Base-by-base conservation (phyloP, 768 basidiomycete genomes). In the Leucogyrophana mollusca region DNA sequence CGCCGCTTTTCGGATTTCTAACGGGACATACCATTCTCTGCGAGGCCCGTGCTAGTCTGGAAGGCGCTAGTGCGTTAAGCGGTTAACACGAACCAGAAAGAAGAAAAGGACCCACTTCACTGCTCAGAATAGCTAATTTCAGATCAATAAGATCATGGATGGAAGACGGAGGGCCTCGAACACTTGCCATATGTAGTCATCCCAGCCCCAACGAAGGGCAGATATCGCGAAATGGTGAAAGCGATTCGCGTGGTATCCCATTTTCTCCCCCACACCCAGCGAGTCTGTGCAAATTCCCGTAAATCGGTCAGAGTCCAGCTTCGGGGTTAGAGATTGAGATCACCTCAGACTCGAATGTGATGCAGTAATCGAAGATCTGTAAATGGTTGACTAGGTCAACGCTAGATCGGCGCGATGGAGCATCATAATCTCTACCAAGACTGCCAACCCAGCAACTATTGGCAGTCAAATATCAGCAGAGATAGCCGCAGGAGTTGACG, bases 161-260 rank as follows among this genome's bases (percentile, higher is more conserved):
- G 10, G 34, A 25, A 40, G 4, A 27, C 20, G 27, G 18, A 17
- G 30, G n/a, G 24, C 20, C 10, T 3, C 20, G 23, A 43, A 3
- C 8, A 43, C 40, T n/a, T 25, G 42, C 45, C 25, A n/a, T 21
- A 43, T 13, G 20, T 43, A 9, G 47, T 51, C 49, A 61, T 35
- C 5, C 38, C 37, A 6, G 59, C 37, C 9, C 43, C 49, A 21
- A 49, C 25, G 5, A 61, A 52, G 7, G 59, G 58, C 3, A 60
- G 34, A 49, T 60, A 61, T 16, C 58, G 59, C 24, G 34, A 53
- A n/a, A 38, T 17, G 13, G 43, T 13, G 43, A 61, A 60, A 16
- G 52, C 50, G 4, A 61, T 40, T 45, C 58, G 45, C 44, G 37
- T 37, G 3, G 43, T 34, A 16, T 50, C 51, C 58, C 56, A 60